Conservation (phyloP, 768 basidiomycete genomes). For the Suillus occidentalis region DNA sequence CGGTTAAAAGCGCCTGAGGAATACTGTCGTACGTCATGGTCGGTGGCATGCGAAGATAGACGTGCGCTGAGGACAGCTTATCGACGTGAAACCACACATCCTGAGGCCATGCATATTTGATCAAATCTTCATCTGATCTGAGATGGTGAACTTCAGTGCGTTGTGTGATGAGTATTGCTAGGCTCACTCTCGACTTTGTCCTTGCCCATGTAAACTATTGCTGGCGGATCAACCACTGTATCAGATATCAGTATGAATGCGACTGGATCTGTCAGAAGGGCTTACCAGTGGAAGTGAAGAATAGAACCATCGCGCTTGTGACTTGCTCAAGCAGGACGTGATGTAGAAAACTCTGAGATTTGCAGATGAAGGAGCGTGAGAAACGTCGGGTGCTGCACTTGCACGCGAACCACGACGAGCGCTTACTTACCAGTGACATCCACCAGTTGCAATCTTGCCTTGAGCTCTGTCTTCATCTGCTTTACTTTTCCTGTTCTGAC, state of each 20-base stretch:
- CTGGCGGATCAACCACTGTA: conserved; percentile 61
- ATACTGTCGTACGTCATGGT: conserved; percentile 88
- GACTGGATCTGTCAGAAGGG: neutral
- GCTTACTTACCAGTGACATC: neutral
- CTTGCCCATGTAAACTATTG: conserved; percentile 87
- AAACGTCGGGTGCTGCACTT: neutral
- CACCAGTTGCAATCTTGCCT: neutral
- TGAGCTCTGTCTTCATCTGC: neutral
- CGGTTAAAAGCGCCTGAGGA: conserved; percentile 71
- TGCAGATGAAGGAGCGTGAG: neutral
- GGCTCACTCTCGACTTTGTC: conserved; percentile 93
- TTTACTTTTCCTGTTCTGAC: neutral
- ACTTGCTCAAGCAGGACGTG: neutral
- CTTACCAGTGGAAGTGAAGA: conserved; percentile 57
- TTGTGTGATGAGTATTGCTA: neutral
- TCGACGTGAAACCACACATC: conserved; percentile 98
- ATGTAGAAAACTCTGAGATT: neutral
- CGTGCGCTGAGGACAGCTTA: conserved; percentile 95
- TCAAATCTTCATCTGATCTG: conserved; percentile 86
- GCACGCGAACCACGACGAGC: conserved; percentile 1
- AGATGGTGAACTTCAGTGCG: conserved; percentile 18
- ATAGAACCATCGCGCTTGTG: conserved; percentile 47
- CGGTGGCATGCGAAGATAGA: conserved; percentile 88
- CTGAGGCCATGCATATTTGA: conserved; percentile 88
- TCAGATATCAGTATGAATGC: neutral